Percentiles rank a stretch among this genome's conserved stretches.
Evolutionary conservation across 2,329 filamentous ascomycete species (phyloP).

Genomic region (Metarhizium humberi): DNA sequence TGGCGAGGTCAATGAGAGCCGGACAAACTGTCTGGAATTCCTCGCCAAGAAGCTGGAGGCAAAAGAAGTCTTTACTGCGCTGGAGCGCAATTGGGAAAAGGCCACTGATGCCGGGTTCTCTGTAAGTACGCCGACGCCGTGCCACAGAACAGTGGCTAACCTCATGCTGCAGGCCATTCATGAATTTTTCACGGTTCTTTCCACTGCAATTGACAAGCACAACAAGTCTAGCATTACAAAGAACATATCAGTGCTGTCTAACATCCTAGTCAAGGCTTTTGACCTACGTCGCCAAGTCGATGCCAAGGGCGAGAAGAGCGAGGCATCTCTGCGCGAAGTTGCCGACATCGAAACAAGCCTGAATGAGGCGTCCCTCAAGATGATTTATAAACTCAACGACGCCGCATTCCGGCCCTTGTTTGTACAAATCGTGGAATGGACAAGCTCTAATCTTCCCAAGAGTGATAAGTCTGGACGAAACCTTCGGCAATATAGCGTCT

Average conservation of each 20-base stretch:
- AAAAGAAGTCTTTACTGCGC: constrained; percentile 62
- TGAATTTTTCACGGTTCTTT: constrained; percentile 63
- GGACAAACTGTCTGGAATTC: constrained; percentile 60
- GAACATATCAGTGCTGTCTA: constrained; percentile 60
- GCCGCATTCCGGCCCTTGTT: constrained; percentile 89
- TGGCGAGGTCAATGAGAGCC: constrained; percentile 53
- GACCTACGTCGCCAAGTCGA: constrained; percentile 55
- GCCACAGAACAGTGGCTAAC: constrained; percentile 7
- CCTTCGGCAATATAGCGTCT: constrained; percentile 65
- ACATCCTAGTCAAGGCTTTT: constrained; percentile 48
- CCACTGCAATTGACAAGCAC: constrained; percentile 64
- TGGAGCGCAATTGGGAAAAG: constrained; percentile 62
- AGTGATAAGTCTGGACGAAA: constrained; percentile 48
- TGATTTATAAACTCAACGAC: constrained; percentile 96
- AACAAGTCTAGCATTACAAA: constrained; percentile 71
- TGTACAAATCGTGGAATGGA: constrained; percentile 76
- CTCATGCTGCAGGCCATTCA: constrained; percentile 45
- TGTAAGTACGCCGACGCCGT: constrained; percentile 34
- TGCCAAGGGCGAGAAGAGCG: constrained; percentile 34
- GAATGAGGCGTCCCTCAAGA: constrained; percentile 68
- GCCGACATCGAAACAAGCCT: constrained; percentile 53
- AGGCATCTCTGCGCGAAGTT: constrained; percentile 37
- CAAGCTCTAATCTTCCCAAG: constrained; percentile 50
- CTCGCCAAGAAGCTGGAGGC: constrained; percentile 70
- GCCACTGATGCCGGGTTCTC: constrained; percentile 53